A percentile compares a stretch with the other conserved stretches of the same genome.
Evolutionary conservation across 257 asterid genomes (phyloP).

Genomic region (Jacaranda mimosifolia): DNA sequence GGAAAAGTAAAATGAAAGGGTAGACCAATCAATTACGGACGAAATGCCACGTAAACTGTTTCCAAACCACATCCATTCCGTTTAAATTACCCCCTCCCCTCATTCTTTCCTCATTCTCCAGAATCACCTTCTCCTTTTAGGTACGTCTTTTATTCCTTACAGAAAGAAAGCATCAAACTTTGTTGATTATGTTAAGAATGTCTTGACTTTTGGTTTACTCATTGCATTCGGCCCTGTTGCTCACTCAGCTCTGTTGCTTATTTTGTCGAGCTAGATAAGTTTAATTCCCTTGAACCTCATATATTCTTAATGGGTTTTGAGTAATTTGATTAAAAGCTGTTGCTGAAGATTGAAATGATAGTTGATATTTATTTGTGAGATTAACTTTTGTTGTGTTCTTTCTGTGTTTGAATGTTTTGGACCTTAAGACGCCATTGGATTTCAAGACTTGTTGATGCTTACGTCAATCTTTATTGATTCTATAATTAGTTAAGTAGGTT

Average conservation of each 20-base stretch:
- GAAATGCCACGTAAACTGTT: slow-evolving; percentile 62
- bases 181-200: neutral
- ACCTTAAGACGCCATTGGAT: neutral
- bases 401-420: neutral
- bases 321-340: neutral
- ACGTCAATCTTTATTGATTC: slow-evolving; percentile 5
- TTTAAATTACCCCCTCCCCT: slow-evolving; percentile 48
- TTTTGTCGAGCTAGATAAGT: slow-evolving; percentile 24
- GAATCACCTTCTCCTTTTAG: slow-evolving; percentile 31
- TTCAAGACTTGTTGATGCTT: neutral
- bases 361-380: neutral
- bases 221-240: neutral
- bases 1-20: slow-evolving; percentile 24
- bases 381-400: neutral
- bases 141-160: slow-evolving; percentile 36
- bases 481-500: slow-evolving; percentile 13
- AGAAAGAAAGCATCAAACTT: neutral
- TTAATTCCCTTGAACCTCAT: slow-evolving; percentile 15
- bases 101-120: slow-evolving; percentile 32
- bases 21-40: slow-evolving; percentile 43
- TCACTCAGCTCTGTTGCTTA: slow-evolving; percentile 15
- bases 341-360: neutral
- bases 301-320: slow-evolving; percentile 28
- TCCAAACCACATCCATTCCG: slow-evolving; percentile 66
- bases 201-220: slow-evolving; percentile 14